phyloP scores from a whole-genome alignment of 1,139 yeast genomes.

The Suhomyces panamericanus region DNA sequence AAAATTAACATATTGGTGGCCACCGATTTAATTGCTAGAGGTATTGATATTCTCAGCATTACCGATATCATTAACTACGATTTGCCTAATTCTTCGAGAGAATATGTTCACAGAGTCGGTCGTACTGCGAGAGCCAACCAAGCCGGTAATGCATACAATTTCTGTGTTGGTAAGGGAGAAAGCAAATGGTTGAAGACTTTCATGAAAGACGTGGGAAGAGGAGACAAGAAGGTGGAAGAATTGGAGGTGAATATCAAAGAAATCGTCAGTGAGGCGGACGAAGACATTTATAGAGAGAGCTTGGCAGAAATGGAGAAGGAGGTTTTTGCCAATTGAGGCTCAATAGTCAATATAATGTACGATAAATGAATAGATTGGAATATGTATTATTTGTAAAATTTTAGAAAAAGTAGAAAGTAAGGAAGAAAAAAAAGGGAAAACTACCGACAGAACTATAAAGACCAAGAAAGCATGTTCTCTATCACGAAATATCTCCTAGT shows the following conservation, averaged over 20 bases:
- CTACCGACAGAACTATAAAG: too few species aligned
- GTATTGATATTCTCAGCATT: constrained; percentile 77
- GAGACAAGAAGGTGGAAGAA: constrained; percentile 24
- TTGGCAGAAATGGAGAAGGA: constrained; percentile 29
- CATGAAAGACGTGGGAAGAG: constrained; percentile 44
- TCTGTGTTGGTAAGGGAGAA: constrained; percentile 77
- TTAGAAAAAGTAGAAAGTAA: background rate
- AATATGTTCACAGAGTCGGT: constrained; percentile 93
- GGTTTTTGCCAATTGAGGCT: constrained; percentile 13
- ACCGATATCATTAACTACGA: constrained; percentile 86
- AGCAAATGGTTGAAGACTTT: constrained; percentile 60
- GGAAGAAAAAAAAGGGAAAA: too few species aligned
- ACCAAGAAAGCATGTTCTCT: too few species aligned
- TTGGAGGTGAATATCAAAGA: constrained; percentile 24
- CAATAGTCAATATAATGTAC: background rate
- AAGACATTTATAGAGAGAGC: constrained; percentile 25
- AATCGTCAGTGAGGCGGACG: constrained; percentile 28
- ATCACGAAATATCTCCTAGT: too few species aligned
- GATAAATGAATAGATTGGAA: background rate
- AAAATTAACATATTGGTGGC: constrained; percentile 64
- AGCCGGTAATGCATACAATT: constrained; percentile 68
- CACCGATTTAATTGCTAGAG: constrained; percentile 93
- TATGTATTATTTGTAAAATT: background rate
- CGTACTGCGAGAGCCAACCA: constrained; percentile 94
- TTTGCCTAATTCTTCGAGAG: constrained; percentile 83